Percentiles rank a stretch among this genome's conserved stretches.
Conservation (phyloP, 2,329 filamentous ascomycete species). For the Sordariomycetes sp. region DNA sequence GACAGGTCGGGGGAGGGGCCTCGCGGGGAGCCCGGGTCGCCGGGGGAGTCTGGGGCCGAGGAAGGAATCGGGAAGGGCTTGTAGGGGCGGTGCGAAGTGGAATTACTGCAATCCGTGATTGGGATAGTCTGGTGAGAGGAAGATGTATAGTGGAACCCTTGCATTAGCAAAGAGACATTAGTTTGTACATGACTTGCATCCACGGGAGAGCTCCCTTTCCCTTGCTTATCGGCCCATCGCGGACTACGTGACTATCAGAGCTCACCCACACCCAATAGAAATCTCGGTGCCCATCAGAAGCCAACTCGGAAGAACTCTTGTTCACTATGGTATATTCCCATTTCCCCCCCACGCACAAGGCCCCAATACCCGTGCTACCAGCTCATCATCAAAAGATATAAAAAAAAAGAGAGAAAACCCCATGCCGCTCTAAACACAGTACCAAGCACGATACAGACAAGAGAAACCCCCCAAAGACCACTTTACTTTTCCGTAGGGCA, state of each 20-base stretch:
- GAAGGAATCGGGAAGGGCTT: background rate
- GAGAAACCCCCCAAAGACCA: background rate
- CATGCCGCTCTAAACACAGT: background rate
- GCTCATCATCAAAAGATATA: background rate
- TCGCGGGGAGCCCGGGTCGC: background rate
- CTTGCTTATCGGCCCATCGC: no score
- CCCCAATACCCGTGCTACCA: background rate
- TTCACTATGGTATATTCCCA: background rate
- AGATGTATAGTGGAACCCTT: no score
- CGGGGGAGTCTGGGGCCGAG: background rate
- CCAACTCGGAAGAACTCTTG: no score
- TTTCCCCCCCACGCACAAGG: background rate
- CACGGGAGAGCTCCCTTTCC: no score
- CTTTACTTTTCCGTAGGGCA: background rate
- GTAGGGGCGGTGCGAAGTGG: no score
- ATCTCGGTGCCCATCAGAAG: no score
- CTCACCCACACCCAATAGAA: no score
- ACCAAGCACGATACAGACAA: background rate
- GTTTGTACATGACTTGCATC: no score
- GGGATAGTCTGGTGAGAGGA: no score
- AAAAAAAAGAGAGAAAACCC: background rate
- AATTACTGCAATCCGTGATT: no score
- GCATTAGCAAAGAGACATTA: no score
- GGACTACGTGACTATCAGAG: no score
- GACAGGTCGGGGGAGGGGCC: background rate